phyloP scores from a whole-genome alignment of 2,329 filamentous ascomycete genomes.

The Cryphonectria parasitica region DNA sequence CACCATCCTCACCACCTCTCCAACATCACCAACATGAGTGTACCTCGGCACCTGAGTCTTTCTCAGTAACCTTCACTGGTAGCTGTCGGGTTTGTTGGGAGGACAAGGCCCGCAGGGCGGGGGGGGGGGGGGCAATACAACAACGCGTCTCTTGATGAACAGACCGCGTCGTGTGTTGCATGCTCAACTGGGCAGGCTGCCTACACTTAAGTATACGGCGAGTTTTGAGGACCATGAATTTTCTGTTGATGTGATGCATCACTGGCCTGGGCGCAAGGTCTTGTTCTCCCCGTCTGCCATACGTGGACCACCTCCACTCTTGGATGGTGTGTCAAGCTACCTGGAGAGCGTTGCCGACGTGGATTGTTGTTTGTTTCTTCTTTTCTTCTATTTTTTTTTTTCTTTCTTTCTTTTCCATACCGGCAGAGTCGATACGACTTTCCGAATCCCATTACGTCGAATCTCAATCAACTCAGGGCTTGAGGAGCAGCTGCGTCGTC shows the following conservation, averaged over 20 bases:
- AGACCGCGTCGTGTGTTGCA: constrained; percentile 7
- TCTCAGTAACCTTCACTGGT: no score
- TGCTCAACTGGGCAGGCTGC: constrained; percentile 9
- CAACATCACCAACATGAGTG: no score
- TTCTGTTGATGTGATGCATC: constrained; percentile 3
- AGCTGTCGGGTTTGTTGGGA: constrained; percentile 4
- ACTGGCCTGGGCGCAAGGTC: neutral
- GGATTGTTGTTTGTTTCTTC: neutral
- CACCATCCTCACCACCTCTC: neutral
- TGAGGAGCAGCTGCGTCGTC: neutral
- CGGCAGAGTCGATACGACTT: constrained; percentile 13
- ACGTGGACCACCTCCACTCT: neutral
- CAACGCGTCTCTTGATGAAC: constrained; percentile 8
- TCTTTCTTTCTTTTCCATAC: neutral
- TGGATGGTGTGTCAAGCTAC: constrained; percentile 6
- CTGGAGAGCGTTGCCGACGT: neutral
- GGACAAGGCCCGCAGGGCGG: no score
- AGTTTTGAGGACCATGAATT: constrained; percentile 6
- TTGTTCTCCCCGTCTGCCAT: constrained; percentile 6
- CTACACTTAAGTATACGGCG: neutral
- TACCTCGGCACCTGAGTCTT: no score
- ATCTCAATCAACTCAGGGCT: constrained; percentile 3
- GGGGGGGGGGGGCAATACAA: constrained; percentile 17
- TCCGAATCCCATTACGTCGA: neutral
- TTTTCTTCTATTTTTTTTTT: neutral